These are phyloP conservation scores for Vaccinium vitisidaea DNA, from an alignment of 148 eudicot species.

Conservation along the genomic window DNA sequence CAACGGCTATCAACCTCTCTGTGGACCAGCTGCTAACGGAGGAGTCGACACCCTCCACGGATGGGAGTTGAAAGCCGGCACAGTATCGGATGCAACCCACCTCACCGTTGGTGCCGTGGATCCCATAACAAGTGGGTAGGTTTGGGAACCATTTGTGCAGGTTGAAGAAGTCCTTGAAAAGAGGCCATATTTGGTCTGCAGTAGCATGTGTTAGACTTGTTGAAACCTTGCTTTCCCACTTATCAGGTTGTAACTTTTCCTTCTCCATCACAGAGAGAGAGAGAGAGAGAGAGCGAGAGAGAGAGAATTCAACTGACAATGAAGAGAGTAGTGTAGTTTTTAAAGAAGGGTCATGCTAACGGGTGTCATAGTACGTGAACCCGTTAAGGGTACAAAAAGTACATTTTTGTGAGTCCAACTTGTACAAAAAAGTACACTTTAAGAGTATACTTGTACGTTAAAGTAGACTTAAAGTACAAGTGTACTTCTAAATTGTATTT, in stretches of 20 bases:
- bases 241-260: slow-evolving; percentile 6
- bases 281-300: neutral
- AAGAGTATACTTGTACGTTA: too few relatives aligned
- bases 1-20: slow-evolving; percentile 57
- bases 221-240: slow-evolving; percentile 61
- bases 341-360: too few relatives aligned
- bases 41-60: slow-evolving; percentile 8
- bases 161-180: slow-evolving; percentile 70
- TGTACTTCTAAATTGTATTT: too few relatives aligned
- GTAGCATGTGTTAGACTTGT: slow-evolving; percentile 32
- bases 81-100: slow-evolving; percentile 70
- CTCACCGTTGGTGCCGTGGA: slow-evolving; percentile 71
- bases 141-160: slow-evolving; percentile 56
- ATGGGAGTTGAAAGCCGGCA: slow-evolving; percentile 44
- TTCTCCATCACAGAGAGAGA: slow-evolving; percentile 16
- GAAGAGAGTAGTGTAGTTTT: too few relatives aligned
- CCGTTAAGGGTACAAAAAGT: too few relatives aligned
- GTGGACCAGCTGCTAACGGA: slow-evolving; percentile 54
- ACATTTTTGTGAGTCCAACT: too few relatives aligned
- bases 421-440: too few relatives aligned
- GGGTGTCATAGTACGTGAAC: too few relatives aligned
- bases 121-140: slow-evolving; percentile 54
- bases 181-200: slow-evolving; percentile 60
- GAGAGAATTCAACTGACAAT: neutral
- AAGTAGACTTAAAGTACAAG: too few relatives aligned